Evolutionary conservation across 208 protist species (phyloP).

Genomic region (Trypanosoma theileri): DNA sequence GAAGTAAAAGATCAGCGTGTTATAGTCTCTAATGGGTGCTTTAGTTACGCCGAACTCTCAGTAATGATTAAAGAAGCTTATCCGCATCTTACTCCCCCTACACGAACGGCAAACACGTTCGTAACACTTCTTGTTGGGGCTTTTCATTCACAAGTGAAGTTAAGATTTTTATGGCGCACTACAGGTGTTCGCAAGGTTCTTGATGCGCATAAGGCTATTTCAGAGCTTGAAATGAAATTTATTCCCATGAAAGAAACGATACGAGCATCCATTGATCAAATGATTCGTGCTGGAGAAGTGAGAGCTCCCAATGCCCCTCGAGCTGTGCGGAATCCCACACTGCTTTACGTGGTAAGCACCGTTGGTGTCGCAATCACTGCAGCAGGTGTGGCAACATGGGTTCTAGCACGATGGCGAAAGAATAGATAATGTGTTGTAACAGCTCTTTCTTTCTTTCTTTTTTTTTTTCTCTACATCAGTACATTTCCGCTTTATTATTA

Average conservation of each 20-base stretch:
- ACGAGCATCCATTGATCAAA: conserved; percentile 60
- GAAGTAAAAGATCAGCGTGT: conserved; percentile 81
- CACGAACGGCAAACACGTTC: conserved; percentile 71
- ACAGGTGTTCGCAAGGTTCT: conserved; percentile 79
- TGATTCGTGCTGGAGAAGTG: conserved; percentile 57
- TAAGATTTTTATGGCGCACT: conserved; percentile 81
- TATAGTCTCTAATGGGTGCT: conserved; percentile 79
- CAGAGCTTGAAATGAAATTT: conserved; percentile 67
- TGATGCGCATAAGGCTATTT: conserved; percentile 51
- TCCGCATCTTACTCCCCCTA: conserved; percentile 80
- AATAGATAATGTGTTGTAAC: conserved; percentile 14
- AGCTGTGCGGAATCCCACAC: background rate
- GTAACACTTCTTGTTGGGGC: conserved; percentile 72
- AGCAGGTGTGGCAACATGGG: conserved; percentile 29
- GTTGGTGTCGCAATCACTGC: conserved; percentile 27
- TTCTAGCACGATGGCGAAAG: conserved; percentile 10
- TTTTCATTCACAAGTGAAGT: conserved; percentile 53
- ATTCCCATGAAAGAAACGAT: conserved; percentile 81
- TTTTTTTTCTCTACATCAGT: background rate
- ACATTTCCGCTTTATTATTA: too few species aligned
- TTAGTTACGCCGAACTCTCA: conserved; percentile 70
- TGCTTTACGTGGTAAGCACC: background rate
- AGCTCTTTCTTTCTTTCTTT: conserved; percentile 9
- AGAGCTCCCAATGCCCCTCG: conserved; percentile 20
- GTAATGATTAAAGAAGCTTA: conserved; percentile 69